These are phyloP conservation scores for Ophiostoma montium DNA, from an alignment of 2,329 filamentous ascomycete species.

Conservation along the genomic window DNA sequence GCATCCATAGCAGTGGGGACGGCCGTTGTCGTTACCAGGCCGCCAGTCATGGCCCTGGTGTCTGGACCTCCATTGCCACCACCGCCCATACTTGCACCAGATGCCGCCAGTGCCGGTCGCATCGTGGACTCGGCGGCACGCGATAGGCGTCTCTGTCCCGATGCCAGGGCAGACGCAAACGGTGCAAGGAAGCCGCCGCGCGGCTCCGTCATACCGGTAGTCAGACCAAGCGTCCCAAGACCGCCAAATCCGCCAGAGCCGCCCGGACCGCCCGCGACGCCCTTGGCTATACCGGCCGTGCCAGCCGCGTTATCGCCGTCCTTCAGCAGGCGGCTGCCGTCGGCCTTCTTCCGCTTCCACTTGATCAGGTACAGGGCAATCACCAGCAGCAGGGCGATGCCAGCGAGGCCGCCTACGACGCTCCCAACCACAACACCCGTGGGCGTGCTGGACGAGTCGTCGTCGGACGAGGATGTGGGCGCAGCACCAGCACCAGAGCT, in stretches of 20 bases:
- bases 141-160: slow-evolving; percentile 24
- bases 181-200: slow-evolving; percentile 32
- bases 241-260: slow-evolving; percentile 1
- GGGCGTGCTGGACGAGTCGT: slow-evolving; percentile 15
- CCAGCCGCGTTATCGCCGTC: slow-evolving; percentile 20
- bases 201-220: slow-evolving; percentile 30
- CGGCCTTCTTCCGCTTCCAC: slow-evolving; percentile 32
- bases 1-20: too few relatives aligned
- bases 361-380: slow-evolving; percentile 38
- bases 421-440: slow-evolving; percentile 35
- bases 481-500: slow-evolving; percentile 13
- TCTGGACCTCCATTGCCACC: not conserved
- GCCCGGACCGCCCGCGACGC: slow-evolving; percentile 5
- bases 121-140: not conserved
- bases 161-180: slow-evolving; percentile 32
- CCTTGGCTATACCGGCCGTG: slow-evolving; percentile 14
- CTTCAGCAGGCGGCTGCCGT: slow-evolving; percentile 27
- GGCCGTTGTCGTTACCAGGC: not conserved
- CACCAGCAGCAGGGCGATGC: slow-evolving; percentile 40
- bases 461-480: slow-evolving; percentile 12
- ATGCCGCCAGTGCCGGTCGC: not conserved
- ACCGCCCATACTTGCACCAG: not conserved
- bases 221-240: not conserved
- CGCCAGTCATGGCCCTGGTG: not conserved
- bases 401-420: slow-evolving; percentile 44